Base-by-base conservation (phyloP, 805 yeast genomes). In the Candida broadrunensis region DNA sequence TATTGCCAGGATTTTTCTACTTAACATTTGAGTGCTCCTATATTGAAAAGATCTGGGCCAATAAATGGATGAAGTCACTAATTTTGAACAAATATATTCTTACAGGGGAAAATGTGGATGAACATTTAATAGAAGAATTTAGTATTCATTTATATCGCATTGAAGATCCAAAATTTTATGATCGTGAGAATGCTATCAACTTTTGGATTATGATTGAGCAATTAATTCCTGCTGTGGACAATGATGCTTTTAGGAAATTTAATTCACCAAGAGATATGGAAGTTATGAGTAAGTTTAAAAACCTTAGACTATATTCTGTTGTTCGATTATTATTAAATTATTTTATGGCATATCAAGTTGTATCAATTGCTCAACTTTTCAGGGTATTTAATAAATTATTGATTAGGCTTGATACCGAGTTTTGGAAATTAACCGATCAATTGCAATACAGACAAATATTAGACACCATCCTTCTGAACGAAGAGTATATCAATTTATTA, bases 401-500 rank as follows among this genome's bases (percentile, higher is more conserved):
- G 18, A 44, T 48, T 2, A 65, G 65, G 31, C 63, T 79, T 9
- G 72, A 69, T 6, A 15, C 51, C 0, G 61, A 64, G 3, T 77
- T 82, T 43, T 87, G 93, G 91, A 50, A 56, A 0, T 49, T 62
- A 19, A 68, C 80, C 3, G 63, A 73, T 1, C 87, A 86, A 0
- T 74, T 66, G 44, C 75, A 77, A 2, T 77, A 74, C 44, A 70
- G 68, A 21, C 80, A 79, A 44, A 65, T 82, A 33, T 57, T 85
- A 38, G 89, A 83, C 47, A 71, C 80, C 14, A 66, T 84, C 1
- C 70, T 83, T 35, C 74, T 75, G 15, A 81, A 76, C 49, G 80
- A 82, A 1, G 60, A 67, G 35, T 80, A 70, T 48, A 51, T 65
- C 1, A 61, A 60, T 14, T 63, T 58, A 38, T 52, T 82, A 21